Conservation (phyloP, 495 filamentous ascomycete genomes). For the Talaromyces adpressus region DNA sequence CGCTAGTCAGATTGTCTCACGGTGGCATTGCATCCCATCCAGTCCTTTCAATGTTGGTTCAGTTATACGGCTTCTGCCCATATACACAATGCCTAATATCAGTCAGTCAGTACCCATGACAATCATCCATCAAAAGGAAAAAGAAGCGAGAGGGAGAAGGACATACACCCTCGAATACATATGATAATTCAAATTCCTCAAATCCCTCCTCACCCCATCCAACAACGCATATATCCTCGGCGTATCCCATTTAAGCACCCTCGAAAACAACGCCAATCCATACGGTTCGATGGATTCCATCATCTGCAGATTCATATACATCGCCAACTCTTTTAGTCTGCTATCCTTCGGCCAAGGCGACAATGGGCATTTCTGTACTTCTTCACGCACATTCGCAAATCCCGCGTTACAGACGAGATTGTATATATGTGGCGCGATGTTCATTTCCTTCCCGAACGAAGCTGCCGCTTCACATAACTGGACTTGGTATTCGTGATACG, state of each 20-base stretch:
- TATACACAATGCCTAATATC: slow-evolving; percentile 5
- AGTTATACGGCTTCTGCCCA: slow-evolving; percentile 4
- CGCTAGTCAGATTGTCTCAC: background rate
- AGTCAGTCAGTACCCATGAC: background rate
- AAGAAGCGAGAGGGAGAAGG: background rate
- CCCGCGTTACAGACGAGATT: slow-evolving; percentile 37
- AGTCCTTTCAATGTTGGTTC: background rate
- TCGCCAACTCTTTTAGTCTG: slow-evolving; percentile 43
- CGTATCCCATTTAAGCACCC: slow-evolving; percentile 25
- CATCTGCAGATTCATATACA: slow-evolving; percentile 25
- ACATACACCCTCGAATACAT: slow-evolving; percentile 7
- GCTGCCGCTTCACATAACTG: slow-evolving; percentile 23
- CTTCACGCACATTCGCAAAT: slow-evolving; percentile 42
- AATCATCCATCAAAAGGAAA: background rate
- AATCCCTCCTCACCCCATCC: background rate
- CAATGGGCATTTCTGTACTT: slow-evolving; percentile 21
- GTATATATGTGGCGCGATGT: slow-evolving; percentile 22
- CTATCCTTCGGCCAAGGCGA: slow-evolving; percentile 45
- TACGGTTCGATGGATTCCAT: slow-evolving; percentile 45
- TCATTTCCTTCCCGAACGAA: slow-evolving; percentile 33
- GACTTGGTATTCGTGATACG: slow-evolving; percentile 21
- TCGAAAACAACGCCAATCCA: slow-evolving; percentile 47
- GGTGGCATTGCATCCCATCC: background rate
- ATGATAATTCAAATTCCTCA: slow-evolving; percentile 9
- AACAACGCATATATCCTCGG: background rate